Evolutionary conservation across 495 filamentous ascomycete species (phyloP).

Genomic region (Xylaria intraflava): DNA sequence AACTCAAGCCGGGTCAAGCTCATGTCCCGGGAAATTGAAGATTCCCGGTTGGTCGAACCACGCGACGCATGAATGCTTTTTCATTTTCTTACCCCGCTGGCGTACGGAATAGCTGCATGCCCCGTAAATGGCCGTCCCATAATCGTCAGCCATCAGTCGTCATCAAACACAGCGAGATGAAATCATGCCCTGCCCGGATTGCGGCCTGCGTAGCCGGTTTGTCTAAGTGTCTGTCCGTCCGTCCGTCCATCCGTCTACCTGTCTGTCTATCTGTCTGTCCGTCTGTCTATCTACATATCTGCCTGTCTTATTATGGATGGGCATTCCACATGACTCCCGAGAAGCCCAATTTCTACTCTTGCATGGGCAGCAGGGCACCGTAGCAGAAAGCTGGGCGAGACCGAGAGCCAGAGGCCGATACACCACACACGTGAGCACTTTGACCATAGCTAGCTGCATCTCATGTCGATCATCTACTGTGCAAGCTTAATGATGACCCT

Average conservation of each 20-base stretch:
- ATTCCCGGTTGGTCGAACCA: slow-evolving; percentile 1
- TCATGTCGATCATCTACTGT: neutral
- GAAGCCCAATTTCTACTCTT: too few species aligned
- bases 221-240: too few species aligned
- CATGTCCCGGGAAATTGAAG: slow-evolving; percentile 1
- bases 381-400: neutral
- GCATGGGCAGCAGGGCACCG: too few species aligned
- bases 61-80: neutral
- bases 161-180: neutral
- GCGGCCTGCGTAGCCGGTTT: neutral
- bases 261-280: too few species aligned
- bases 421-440: neutral
- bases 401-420: neutral
- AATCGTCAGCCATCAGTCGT: neutral
- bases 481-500: neutral
- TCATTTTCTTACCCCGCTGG: neutral
- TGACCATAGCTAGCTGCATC: neutral
- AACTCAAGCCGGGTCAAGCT: neutral
- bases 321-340: neutral
- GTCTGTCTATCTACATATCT: too few species aligned
- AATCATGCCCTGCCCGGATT: neutral
- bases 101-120: neutral
- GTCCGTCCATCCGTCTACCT: too few species aligned
- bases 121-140: neutral
- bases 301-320: neutral